These are phyloP conservation scores for Neofusicoccum sp. DNA, from an alignment of 2,329 filamentous ascomycete genomes.

Conservation along the genomic window DNA sequence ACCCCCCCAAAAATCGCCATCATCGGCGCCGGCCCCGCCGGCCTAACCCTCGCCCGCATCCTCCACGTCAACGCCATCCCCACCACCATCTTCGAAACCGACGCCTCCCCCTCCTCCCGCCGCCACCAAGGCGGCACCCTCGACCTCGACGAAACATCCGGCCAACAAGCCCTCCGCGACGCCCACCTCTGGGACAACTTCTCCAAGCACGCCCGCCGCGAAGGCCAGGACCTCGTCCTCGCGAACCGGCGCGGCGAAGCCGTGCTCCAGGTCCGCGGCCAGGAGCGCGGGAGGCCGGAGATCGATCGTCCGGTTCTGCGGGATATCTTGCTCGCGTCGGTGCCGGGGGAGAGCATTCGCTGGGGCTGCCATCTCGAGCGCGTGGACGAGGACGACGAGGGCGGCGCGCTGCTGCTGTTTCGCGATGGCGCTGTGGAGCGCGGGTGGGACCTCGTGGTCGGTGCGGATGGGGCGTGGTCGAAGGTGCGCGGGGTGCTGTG, in stretches of 20 bases:
- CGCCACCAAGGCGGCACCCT: conserved; percentile 53
- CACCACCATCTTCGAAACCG: conserved; percentile 50
- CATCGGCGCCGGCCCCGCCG: conserved; percentile 41
- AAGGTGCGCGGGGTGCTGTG: conserved; percentile 31
- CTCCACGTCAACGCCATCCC: conserved; percentile 47
- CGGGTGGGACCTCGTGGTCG: conserved; percentile 48
- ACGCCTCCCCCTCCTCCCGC: conserved; percentile 36
- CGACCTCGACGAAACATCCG: conserved; percentile 53
- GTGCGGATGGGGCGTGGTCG: conserved; percentile 49
- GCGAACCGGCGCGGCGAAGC: conserved; percentile 38
- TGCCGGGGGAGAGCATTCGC: conserved; percentile 45
- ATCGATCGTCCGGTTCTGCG: conserved; percentile 52
- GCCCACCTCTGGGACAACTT: conserved; percentile 53
- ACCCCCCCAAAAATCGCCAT: conserved; percentile 35
- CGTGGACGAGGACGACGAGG: background rate
- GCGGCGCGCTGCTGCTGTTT: conserved; percentile 23
- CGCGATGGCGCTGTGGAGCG: conserved; percentile 27
- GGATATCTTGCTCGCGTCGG: conserved; percentile 45
- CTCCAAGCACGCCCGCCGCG: conserved; percentile 48
- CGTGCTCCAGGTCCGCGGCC: conserved; percentile 23
- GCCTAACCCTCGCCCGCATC: conserved; percentile 53
- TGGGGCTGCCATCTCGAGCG: conserved; percentile 36
- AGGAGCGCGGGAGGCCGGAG: conserved; percentile 44
- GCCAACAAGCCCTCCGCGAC: conserved; percentile 51
- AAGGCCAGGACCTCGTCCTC: conserved; percentile 52